Base-by-base conservation (phyloP, 257 asterid species). In the Gynochthodes officinalis region DNA sequence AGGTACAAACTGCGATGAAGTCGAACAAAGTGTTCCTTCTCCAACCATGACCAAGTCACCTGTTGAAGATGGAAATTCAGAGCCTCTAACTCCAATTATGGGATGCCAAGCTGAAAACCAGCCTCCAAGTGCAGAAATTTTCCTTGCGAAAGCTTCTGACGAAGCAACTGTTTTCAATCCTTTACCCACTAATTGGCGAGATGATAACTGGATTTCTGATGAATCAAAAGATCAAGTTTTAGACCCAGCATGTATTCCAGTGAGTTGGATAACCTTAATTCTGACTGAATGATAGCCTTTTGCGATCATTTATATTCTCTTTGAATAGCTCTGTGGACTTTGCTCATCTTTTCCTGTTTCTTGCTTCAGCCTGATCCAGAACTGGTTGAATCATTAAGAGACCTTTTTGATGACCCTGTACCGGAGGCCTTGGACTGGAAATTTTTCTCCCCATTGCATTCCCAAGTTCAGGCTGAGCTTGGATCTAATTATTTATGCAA, bases 391-490 rank as follows among this genome's bases (percentile, higher is more conserved):
- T 73, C 86, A 62, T 54, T 90, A 73, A 87, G 65, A 59, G 82
- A 78, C 58, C 58, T 85, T 72, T 78, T 73, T 55, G 73, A 76
- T 57, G 79, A 79, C 77, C 84, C 85, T 13, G 46, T 2, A 66
- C 79, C 65, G 14, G 86, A 80, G 72, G 53, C 78, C 7, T 5
- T 80, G 7, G 96, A 84, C 60, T 83, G 87, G 84, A 85, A 87
- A 69, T 73, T 87, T 21, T 86, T 89, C 81, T 84, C 97, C 67
- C 96, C 97, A 0, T 50, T 84, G 82, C 89, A 85, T 64, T 81
- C 91, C 6, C 96, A 88, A 80, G 81, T 91, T 85, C 97, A 84
- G 75, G 73, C 65, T 21, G 93, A 85, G 82, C 78, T 86, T 69
- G 98, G 90, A 67, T 81, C 88, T 57, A 74, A 85, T 5, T 80